Evolutionary conservation across 1,139 yeast genomes (phyloP), one percentile per base, ranked within the genome.

Genomic region (Zygoascus sp.): DNA sequence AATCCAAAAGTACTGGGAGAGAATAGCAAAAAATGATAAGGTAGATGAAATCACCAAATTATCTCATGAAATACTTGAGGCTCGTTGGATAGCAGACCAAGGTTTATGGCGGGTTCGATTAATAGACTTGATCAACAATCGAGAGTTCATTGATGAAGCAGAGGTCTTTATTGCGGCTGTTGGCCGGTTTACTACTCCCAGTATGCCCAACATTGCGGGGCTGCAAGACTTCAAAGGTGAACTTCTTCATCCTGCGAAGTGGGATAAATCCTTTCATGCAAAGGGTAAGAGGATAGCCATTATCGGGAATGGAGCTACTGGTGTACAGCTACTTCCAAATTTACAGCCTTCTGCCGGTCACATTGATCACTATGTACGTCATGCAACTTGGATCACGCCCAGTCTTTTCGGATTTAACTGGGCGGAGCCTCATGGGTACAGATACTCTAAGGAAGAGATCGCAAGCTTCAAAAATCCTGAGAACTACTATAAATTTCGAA

Each of bases 271-370:
- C 19, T 46, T 58, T 17, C 60, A 57, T 23, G 61, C 74, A 50
- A 61, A 64, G 47, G 67, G 59, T 36, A 72, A 71, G 50, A 59
- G 63, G 5, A 70, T 73, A 9, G 65, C 67, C 13, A 68, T 73
- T 16, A 59, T 73, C 40, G 77, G 77, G 20, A 72, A 73, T 52
- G 77, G 77, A 9, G 71, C 77, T 46, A 68, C 75, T 15, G 77
- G 75, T 6, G 69, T 68, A 36, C 77, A 73, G 55, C 63, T 72
- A 10, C 42, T 55, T 13, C 58, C 58, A 9, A 52, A 54, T 32
- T 25, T 54, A 3, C 53, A 44, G 19, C 35, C 42, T n/a, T 21
- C 32, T 22, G 57, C 55, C 15, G 34, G 49, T 23, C 52, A 48
- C 30, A 25, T 54, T 8, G 52, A 53, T 42, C 54, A 54, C 28